Conservation (phyloP, 768 basidiomycete genomes). For the Leccinum uliginosum region DNA sequence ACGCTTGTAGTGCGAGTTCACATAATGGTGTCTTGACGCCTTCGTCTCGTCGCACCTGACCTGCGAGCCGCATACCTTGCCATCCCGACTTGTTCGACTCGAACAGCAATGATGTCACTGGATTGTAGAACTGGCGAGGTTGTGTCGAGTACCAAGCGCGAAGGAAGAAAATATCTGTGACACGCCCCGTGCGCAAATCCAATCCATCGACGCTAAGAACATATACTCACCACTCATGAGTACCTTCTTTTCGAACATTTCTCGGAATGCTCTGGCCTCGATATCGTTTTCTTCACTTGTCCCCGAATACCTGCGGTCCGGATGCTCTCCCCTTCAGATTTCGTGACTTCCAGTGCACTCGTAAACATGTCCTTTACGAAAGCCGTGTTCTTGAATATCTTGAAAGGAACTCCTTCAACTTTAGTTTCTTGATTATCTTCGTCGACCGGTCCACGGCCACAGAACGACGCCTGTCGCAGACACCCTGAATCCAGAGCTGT, state of each 20-base stretch:
- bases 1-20: constrained; percentile 86
- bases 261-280: constrained; percentile 94
- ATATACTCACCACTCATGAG: constrained; percentile 80
- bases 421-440: constrained; percentile 97
- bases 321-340: constrained; percentile 98
- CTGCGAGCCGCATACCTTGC: constrained; percentile 94
- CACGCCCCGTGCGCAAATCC: not conserved
- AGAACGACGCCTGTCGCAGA: constrained; percentile 93
- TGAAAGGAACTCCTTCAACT: constrained; percentile 91
- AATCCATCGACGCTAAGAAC: not conserved
- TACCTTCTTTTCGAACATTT: constrained; percentile 97
- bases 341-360: constrained; percentile 89
- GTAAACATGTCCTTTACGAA: constrained; percentile 98
- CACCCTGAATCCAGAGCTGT: constrained; percentile 75
- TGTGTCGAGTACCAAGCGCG: constrained; percentile 96
- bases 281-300: constrained; percentile 91
- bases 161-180: constrained; percentile 90
- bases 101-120: constrained; percentile 88
- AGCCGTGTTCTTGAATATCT: constrained; percentile 99
- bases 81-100: constrained; percentile 76
- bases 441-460: constrained; percentile 86
- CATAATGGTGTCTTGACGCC: constrained; percentile 76
- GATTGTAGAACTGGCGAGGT: constrained; percentile 94
- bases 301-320: constrained; percentile 93
- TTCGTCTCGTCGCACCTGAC: constrained; percentile 84